Conservation (phyloP, 371 early-diverging fungal genomes). For the Smittium culicis region DNA sequence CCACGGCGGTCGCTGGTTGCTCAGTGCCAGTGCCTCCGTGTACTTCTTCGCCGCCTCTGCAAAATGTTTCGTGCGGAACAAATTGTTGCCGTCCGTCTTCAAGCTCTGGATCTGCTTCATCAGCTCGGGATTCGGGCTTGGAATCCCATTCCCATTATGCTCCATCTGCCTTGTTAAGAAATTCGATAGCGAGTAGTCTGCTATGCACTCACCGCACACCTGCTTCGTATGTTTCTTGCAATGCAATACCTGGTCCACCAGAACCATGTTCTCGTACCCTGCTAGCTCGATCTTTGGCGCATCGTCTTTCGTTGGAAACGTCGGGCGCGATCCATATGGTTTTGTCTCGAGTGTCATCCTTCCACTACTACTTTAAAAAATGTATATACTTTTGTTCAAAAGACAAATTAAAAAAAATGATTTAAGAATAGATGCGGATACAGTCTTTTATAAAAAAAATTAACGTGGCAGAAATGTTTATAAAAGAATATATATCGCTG, state of each 20-base stretch:
- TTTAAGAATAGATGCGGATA: no score
- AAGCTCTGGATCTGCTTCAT: conserved; percentile 48
- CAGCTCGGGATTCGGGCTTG: conserved; percentile 55
- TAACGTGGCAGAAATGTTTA: no score
- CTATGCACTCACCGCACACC: conserved; percentile 34
- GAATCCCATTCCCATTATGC: conserved; percentile 41
- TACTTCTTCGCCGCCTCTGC: conserved; percentile 55
- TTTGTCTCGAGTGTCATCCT: conserved; percentile 9
- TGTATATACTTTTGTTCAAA: no score
- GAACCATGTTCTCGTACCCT: background rate
- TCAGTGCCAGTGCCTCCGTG: conserved; percentile 52
- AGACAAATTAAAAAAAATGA: no score
- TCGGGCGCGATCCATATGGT: conserved; percentile 28
- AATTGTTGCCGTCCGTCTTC: conserved; percentile 59
- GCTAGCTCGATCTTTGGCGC: conserved; percentile 14
- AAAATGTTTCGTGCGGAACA: conserved; percentile 47
- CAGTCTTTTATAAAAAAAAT: no score
- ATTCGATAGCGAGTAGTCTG: conserved; percentile 39
- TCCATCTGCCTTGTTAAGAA: conserved; percentile 37
- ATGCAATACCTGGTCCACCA: conserved; percentile 32
- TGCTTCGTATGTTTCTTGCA: conserved; percentile 37
- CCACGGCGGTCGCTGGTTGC: conserved; percentile 62
- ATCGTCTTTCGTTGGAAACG: conserved; percentile 22
- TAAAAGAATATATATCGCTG: no score
- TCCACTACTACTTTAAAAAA: no score